Conservation (phyloP, 768 basidiomycete genomes). For the Termitomyces sp. region DNA sequence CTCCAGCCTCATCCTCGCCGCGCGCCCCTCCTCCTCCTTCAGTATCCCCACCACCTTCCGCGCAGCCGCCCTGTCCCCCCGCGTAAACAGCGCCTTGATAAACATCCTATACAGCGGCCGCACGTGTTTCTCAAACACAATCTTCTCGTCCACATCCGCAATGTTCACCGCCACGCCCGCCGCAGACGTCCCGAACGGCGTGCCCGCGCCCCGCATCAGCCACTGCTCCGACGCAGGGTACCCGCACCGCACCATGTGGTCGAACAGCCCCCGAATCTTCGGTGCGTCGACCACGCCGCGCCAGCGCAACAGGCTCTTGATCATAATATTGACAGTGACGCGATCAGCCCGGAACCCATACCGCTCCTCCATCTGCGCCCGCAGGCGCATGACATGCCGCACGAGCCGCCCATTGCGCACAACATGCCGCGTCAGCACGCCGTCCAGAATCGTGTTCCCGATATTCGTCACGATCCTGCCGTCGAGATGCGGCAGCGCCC, state of each 20-base stretch:
- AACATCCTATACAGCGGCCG: constrained; percentile 71
- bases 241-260: constrained; percentile 54
- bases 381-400: constrained; percentile 33
- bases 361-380: constrained; percentile 35
- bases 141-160: constrained; percentile 31
- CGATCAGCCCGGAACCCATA: constrained; percentile 58
- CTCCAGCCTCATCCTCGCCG: constrained; percentile 25
- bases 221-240: constrained; percentile 41
- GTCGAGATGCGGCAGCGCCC: constrained; percentile 23
- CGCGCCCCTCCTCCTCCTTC: constrained; percentile 33
- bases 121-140: constrained; percentile 56
- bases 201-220: constrained; percentile 16
- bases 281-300: constrained; percentile 31
- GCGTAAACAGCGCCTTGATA: constrained; percentile 54
- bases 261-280: constrained; percentile 54
- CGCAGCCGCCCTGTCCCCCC: constrained; percentile 51
- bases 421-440: constrained; percentile 23
- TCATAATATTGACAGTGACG: constrained; percentile 63
- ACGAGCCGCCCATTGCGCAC: constrained; percentile 40
- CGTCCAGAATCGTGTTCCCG: constrained; percentile 56
- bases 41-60: constrained; percentile 50
- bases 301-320: constrained; percentile 58
- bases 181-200: constrained; percentile 39
- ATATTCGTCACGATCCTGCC: constrained; percentile 31
- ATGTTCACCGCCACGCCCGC: constrained; percentile 19